Evolutionary conservation across 2,329 filamentous ascomycete genomes (phyloP), one percentile per base, ranked within the genome.

Genomic region (Dendrostoma leiphaemia): DNA sequence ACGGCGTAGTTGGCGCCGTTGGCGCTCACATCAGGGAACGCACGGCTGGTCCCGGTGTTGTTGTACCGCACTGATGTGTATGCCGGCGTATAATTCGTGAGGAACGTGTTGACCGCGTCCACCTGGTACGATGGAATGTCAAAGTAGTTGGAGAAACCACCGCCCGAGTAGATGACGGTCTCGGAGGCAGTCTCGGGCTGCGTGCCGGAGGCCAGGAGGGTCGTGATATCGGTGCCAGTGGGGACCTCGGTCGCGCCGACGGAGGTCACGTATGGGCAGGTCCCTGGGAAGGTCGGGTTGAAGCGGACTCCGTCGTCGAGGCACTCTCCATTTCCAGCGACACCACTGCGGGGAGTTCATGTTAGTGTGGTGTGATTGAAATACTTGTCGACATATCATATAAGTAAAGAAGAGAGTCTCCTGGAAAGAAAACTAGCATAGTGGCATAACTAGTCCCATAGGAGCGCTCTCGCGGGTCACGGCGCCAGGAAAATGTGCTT

Each of bases 221-320:
- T 29, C 1, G 55, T 48, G 51, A 57, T 54, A 9, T 53, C 51
- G 12, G 56, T 57, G 35, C 44, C 48, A 9, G 51, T 57, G 38
- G 56, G 53, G 45, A 56, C 40, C 21, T 55, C 53, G 12, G 56
- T 56, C 12, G 56, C 54, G 12, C 76, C 76, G 10, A 79, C 73
- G 2, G 70, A 66, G 1, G 75, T 77, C 4, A 79, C 70, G 62
- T 74, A 79, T 0, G 76, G 75, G 54, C 76, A 79, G 29, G 66
- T 3, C 67, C 71, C 29, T 74, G 76, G 61, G 74, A 78, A 58
- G 9, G 40, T 41, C 17, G 75, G 73, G 19, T 67, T 69, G 64
- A 77, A 79, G 19, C 70, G 67, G 34, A 65, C 68, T 17, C 24
- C 69, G 65, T 4, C 69, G 55, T 47, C 68, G 68, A 41, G 65